Evolutionary conservation across 768 basidiomycete species (phyloP), one percentile per base, ranked within the genome.

Genomic region (Exidia glandulosa): DNA sequence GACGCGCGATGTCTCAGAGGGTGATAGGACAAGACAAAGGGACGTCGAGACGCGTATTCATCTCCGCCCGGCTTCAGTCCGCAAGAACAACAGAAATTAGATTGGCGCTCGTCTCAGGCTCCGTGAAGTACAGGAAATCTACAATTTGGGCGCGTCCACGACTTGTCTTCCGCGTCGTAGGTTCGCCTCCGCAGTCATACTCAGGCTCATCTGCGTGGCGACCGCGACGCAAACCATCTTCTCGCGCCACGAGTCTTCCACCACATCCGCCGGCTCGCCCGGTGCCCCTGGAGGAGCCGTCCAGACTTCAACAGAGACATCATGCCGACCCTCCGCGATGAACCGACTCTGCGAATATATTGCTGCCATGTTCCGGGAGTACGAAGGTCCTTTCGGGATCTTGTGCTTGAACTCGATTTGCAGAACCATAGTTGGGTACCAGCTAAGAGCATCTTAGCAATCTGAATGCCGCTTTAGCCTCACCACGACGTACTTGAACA

Each of bases 401-500:
- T 79, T 80, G 33, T 76, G 75, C 65, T 84, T 86, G 74, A 85
- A 87, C 62, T 86, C 84, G 27, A 87, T 62, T 1, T 79, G 72
- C 61, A 87, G 72, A 0, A 77, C 75, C 71, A 87, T 74, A 0
- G 86, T 87, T 14, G 84, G 83, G 65, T 73, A 81, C 86, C 84
- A 86, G 37, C 82, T 84, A 55, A 60, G 14, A 19, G 19, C 19
- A 37, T 37, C 10, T 37, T 9, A 37, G 36, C 36, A 19, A 19
- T 10, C 36, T 9, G 36, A 37, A 37, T 10, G n/a, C n/a, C n/a
- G n/a, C n/a, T n/a, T n/a, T n/a, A n/a, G n/a, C n/a, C n/a, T n/a
- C n/a, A n/a, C n/a, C n/a, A n/a, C n/a, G n/a, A n/a, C n/a, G n/a
- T n/a, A n/a, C n/a, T n/a, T n/a, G n/a, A n/a, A n/a, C n/a, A n/a